These are phyloP conservation scores for Lonicera japonica DNA, from an alignment of 129 eudicot species.

Conservation along the genomic window DNA sequence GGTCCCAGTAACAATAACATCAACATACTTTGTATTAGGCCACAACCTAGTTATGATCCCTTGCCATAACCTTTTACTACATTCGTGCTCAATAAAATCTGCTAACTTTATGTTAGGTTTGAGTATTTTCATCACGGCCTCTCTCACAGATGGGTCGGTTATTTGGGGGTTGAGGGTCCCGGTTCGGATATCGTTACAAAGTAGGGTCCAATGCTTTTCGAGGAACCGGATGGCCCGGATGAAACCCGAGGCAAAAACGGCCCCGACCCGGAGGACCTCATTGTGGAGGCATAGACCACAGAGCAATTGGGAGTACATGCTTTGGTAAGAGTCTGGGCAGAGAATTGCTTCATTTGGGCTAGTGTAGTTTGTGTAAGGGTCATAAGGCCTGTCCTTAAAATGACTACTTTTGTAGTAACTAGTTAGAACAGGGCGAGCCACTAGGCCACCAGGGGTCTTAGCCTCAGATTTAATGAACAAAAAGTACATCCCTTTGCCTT, in stretches of 20 bases:
- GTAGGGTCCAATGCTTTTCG: slow-evolving; percentile 46
- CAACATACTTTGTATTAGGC: slow-evolving; percentile 72
- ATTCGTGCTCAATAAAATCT: slow-evolving; percentile 51
- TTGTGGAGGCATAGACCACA: slow-evolving; percentile 55
- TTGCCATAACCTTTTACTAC: slow-evolving; percentile 56
- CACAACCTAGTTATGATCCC: slow-evolving; percentile 69
- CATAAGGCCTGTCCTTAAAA: slow-evolving; percentile 54
- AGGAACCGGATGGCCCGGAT: slow-evolving; percentile 68
- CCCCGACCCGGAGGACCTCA: slow-evolving; percentile 68
- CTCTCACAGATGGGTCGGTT: slow-evolving; percentile 45
- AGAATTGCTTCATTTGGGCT: slow-evolving; percentile 70
- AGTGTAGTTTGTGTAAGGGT: slow-evolving; percentile 72
- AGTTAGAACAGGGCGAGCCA: slow-evolving; percentile 75
- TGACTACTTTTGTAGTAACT: slow-evolving; percentile 66
- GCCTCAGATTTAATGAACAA: slow-evolving; percentile 64
- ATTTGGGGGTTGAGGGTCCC: slow-evolving; percentile 40
- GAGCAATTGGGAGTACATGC: slow-evolving; percentile 77
- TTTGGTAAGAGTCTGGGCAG: slow-evolving; percentile 73
- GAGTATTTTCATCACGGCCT: slow-evolving; percentile 42
- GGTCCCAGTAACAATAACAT: slow-evolving; percentile 74
- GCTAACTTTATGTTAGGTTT: slow-evolving; percentile 51
- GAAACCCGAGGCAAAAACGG: slow-evolving; percentile 74
- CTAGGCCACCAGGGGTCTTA: slow-evolving; percentile 60
- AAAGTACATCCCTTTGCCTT: slow-evolving; percentile 83
- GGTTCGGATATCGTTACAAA: slow-evolving; percentile 53